Evolutionary conservation across 2,329 filamentous ascomycete genomes (phyloP), one percentile per base, ranked within the genome.

Genomic region (Nigrospora sphaerica): DNA sequence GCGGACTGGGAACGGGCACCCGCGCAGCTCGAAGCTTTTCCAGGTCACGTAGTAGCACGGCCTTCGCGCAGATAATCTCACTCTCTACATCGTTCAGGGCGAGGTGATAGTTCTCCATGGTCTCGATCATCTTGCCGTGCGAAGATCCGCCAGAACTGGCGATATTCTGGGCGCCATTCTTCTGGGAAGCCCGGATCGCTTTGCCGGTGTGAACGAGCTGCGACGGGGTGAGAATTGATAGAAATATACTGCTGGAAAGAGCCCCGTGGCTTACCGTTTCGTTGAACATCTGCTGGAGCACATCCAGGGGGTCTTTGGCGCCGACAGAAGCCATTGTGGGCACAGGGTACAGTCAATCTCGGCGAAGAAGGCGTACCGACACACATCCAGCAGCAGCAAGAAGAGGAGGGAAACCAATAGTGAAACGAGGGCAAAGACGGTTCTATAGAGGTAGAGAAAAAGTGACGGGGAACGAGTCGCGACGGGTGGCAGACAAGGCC

Each of bases 181-280:
- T 72, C 31, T 66, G 64, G 34, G 71, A 71, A 2, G 71, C 64
- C 42, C 69, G 75, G 12, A 82, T 63, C 16, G 77, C 75, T 57
- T 78, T 83, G 14, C 77, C 78, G 2, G 74, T 77, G 58, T 81
- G 74, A 13, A 83, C 68, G 23, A 82, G 71, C 79, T 83, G 49
- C 13, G 35, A 12, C 40, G 53, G 17, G 51, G 52, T 44, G 31
- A 48, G 32, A 41, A 51, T 44, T 23, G 12, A 18, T 12, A 17
- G 32, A 35, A 28, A 32, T 6, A 32, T 16, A 12, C 7, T n/a
- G 11, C 23, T 28, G 23, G 7, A 28, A 28, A 28, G 23, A 10
- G 23, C 23, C 7, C 7, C 23, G 10, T 28, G 23, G 63, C 77
- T 62, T 60, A 81, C 78, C 53, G 77, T 71, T 50, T 76, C 74